A percentile compares a stretch with the other conserved stretches of the same genome.
phyloP scores from a whole-genome alignment of 371 early-diverging fungal genomes.

The Batrachochytrium dendrobatidis region DNA sequence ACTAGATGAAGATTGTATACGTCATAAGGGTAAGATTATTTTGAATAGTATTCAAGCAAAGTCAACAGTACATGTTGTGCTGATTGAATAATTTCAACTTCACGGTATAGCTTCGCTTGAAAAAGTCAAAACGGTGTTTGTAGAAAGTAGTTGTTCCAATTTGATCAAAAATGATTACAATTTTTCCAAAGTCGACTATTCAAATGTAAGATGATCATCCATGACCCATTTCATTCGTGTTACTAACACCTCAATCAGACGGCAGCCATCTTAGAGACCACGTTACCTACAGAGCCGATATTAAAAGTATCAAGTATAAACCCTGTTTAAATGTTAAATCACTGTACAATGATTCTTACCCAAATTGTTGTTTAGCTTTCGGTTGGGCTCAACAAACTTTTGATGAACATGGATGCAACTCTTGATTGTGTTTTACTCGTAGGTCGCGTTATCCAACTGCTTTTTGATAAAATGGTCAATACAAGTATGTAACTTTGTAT shows the following conservation, averaged over 20 bases:
- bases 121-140: no score
- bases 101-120: no score
- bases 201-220: conserved; percentile 17
- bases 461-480: not conserved
- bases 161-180: conserved; percentile 24
- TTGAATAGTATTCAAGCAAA: no score
- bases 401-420: not conserved
- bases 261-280: conserved; percentile 1
- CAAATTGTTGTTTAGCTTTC: not conserved
- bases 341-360: not conserved
- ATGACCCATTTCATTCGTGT: not conserved
- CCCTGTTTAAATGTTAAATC: not conserved
- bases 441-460: not conserved
- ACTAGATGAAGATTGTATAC: conserved; percentile 25
- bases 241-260: not conserved
- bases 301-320: not conserved
- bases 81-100: no score
- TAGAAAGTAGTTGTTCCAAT: no score
- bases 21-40: conserved; percentile 32
- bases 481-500: not conserved
- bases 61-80: no score
- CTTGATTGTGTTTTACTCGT: not conserved
- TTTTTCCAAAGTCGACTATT: conserved; percentile 29
- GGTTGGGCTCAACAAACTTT: not conserved
- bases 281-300: not conserved